A percentile compares a stretch with the other conserved stretches of the same genome.
Conservation (phyloP, 305 asterid species). For the Ilex paraguariensis region DNA sequence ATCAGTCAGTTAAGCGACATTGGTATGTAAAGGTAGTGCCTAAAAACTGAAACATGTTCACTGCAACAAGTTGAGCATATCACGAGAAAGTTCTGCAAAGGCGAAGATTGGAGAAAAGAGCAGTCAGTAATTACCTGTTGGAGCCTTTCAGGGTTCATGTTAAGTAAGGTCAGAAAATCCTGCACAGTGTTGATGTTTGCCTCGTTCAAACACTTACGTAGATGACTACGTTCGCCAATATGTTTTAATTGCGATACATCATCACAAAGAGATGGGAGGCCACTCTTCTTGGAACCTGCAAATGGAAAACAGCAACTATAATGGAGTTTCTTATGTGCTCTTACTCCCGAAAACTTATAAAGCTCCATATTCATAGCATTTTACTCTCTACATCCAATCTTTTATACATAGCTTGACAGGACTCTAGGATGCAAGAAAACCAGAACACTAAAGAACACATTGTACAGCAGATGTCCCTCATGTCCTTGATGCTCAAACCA, state of each 20-base stretch:
- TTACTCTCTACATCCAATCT: too few relatives aligned
- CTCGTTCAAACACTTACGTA: conserved; percentile 22
- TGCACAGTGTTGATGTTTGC: conserved; percentile 9
- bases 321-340: not conserved
- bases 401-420: too few relatives aligned
- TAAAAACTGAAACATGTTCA: not conserved
- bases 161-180: conserved; percentile 13
- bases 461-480: too few relatives aligned
- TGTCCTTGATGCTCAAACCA: too few relatives aligned
- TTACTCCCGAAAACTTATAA: too few relatives aligned
- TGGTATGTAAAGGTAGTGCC: too few relatives aligned
- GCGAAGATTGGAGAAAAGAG: not conserved
- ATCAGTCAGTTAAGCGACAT: too few relatives aligned
- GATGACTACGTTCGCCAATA: conserved; percentile 26
- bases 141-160: conserved; percentile 10
- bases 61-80: not conserved
- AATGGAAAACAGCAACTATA: not conserved
- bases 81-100: not conserved
- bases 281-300: conserved; percentile 29
- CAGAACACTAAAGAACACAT: too few relatives aligned
- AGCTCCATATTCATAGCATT: too few relatives aligned
- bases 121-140: conserved; percentile 3
- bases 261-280: conserved; percentile 32
- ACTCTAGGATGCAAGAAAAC: too few relatives aligned
- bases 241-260: conserved; percentile 27